These are phyloP conservation scores for Moringa oleifera DNA, from an alignment of 345 rosid species.

Conservation along the genomic window DNA sequence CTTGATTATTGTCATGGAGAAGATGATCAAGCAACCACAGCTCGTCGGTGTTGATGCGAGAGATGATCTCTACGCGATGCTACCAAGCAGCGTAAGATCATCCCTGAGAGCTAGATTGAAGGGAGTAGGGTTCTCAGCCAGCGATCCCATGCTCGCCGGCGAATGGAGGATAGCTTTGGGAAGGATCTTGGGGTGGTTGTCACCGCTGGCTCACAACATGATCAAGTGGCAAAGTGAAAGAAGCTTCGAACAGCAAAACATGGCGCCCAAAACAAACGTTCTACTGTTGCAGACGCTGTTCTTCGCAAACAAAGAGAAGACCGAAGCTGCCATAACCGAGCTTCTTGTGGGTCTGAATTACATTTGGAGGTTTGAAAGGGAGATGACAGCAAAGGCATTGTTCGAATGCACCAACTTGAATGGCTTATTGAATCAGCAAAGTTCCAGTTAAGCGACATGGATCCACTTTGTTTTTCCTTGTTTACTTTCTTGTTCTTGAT, in stretches of 20 bases:
- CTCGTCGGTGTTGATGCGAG: constrained; percentile 85
- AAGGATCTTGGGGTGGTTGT: constrained; percentile 73
- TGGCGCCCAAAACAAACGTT: constrained; percentile 42
- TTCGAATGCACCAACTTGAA: constrained; percentile 47
- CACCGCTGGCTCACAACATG: constrained; percentile 93
- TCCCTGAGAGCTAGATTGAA: constrained; percentile 57
- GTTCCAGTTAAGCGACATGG: constrained; percentile 24
- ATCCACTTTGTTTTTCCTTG: constrained; percentile 1
- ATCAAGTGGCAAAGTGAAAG: constrained; percentile 96
- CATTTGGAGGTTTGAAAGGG: constrained; percentile 93
- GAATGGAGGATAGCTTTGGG: constrained; percentile 85
- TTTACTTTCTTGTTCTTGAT: background rate
- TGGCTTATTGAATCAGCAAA: constrained; percentile 29
- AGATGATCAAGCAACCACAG: constrained; percentile 91
- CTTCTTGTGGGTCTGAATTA: constrained; percentile 92
- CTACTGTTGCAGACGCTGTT: constrained; percentile 73
- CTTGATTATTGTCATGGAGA: constrained; percentile 81
- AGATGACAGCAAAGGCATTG: constrained; percentile 88
- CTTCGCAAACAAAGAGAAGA: constrained; percentile 76
- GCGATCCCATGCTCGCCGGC: constrained; percentile 65
- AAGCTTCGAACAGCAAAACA: constrained; percentile 79
- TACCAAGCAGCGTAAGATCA: constrained; percentile 69
- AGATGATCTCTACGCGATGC: constrained; percentile 80
- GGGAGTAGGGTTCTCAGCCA: constrained; percentile 73
- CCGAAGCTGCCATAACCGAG: constrained; percentile 93